Conservation (phyloP, 2,329 filamentous ascomycete genomes). For the Penicillium sp. region DNA sequence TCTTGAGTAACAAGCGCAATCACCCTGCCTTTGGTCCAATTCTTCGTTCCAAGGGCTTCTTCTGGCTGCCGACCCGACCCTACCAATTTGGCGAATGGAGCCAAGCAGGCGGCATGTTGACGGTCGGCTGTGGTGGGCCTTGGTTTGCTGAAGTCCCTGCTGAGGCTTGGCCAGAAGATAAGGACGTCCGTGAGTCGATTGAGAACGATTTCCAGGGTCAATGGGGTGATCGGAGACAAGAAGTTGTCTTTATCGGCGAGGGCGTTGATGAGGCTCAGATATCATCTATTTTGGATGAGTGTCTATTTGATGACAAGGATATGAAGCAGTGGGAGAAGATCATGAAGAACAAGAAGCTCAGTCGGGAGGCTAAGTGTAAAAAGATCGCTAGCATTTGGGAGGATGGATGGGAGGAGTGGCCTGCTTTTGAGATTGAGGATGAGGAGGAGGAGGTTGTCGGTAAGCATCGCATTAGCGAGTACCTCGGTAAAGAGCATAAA, state of each 20-base stretch:
- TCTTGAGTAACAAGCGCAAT: slow-evolving; percentile 41
- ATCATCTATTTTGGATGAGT: slow-evolving; percentile 57
- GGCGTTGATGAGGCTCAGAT: slow-evolving; percentile 57
- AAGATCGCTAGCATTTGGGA: slow-evolving; percentile 56
- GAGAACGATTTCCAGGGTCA: slow-evolving; percentile 51
- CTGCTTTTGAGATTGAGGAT: slow-evolving; percentile 45
- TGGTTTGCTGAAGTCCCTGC: slow-evolving; percentile 62
- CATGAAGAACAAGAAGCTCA: slow-evolving; percentile 47
- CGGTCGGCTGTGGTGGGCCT: slow-evolving; percentile 42
- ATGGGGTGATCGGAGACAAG: slow-evolving; percentile 71
- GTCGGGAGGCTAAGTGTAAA: slow-evolving; percentile 46
- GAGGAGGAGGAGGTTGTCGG: slow-evolving; percentile 27
- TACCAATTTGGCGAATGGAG: slow-evolving; percentile 48
- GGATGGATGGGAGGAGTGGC: slow-evolving; percentile 61
- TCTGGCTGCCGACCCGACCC: slow-evolving; percentile 47
- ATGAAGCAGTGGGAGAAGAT: slow-evolving; percentile 56
- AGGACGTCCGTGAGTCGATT: slow-evolving; percentile 51
- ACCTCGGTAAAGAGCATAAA: slow-evolving; percentile 23
- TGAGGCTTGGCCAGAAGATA: slow-evolving; percentile 54
- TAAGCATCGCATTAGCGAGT: slow-evolving; percentile 34
- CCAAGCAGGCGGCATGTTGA: slow-evolving; percentile 48
- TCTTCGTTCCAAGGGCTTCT: slow-evolving; percentile 47
- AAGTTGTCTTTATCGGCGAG: slow-evolving; percentile 74
- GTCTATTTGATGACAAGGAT: slow-evolving; percentile 63
- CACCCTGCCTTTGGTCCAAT: slow-evolving; percentile 40